phyloP scores from a whole-genome alignment of 2,329 filamentous ascomycete genomes.

The Didymellaceae sp. region DNA sequence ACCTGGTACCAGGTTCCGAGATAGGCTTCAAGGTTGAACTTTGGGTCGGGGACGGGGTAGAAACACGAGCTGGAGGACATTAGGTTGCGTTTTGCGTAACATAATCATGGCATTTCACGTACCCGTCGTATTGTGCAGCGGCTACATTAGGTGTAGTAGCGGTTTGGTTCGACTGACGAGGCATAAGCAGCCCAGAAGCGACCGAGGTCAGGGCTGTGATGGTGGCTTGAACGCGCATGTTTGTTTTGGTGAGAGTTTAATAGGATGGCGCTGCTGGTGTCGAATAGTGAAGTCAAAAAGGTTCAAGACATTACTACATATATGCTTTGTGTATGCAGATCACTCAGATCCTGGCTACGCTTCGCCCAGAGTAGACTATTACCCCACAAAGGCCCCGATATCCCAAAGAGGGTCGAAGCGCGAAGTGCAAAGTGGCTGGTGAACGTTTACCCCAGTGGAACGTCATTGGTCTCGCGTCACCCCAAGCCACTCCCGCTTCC shows the following conservation, averaged over 20 bases:
- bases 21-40: slow-evolving; percentile 36
- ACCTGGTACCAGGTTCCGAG: slow-evolving; percentile 42
- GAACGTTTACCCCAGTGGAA: slow-evolving; percentile 3
- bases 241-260: not conserved
- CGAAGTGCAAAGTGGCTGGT: slow-evolving; percentile 17
- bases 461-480: slow-evolving; percentile 11
- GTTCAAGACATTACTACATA: slow-evolving; percentile 1
- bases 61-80: slow-evolving; percentile 24
- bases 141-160: slow-evolving; percentile 21
- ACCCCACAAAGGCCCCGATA: slow-evolving; percentile 7
- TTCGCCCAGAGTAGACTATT: slow-evolving; percentile 9
- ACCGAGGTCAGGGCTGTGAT: slow-evolving; percentile 26
- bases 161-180: slow-evolving; percentile 23
- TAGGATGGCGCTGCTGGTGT: not conserved
- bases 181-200: slow-evolving; percentile 21
- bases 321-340: not conserved
- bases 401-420: slow-evolving; percentile 17
- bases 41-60: slow-evolving; percentile 34
- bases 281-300: not conserved
- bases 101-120: not conserved
- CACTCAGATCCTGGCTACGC: not conserved
- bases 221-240: slow-evolving; percentile 29
- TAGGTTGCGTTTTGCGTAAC: not conserved
- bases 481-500: slow-evolving; percentile 14
- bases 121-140: slow-evolving; percentile 34